Conservation (phyloP, 1,139 yeast genomes). For the Debaryomycetaceae sp. region DNA sequence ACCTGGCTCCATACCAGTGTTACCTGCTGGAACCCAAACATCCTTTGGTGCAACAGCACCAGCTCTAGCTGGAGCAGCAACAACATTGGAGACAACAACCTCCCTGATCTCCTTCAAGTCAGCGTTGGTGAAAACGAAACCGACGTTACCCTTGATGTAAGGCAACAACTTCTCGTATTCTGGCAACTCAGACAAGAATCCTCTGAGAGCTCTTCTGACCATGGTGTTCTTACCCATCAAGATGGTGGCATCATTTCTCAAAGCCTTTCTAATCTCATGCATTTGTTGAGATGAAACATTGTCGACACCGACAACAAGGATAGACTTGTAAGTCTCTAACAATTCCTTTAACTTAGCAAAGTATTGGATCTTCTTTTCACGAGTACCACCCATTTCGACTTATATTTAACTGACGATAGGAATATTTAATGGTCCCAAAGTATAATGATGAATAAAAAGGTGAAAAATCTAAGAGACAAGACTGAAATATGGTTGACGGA, state of each 20-base stretch:
- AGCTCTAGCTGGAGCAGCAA: conserved; percentile 99
- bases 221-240: conserved; percentile 99
- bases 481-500: background rate
- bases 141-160: conserved; percentile 95
- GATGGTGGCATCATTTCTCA: conserved; percentile 92
- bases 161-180: conserved; percentile 95
- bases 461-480: conserved; percentile 8
- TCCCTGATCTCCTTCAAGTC: conserved; percentile 94
- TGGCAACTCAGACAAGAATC: conserved; percentile 89
- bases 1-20: conserved; percentile 99
- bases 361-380: conserved; percentile 96
- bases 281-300: conserved; percentile 99
- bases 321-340: conserved; percentile 94
- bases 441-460: background rate
- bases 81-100: conserved; percentile 82
- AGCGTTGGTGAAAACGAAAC: conserved; percentile 97
- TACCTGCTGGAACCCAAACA: conserved; percentile 97
- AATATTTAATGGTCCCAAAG: conserved; percentile 75
- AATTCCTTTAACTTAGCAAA: conserved; percentile 92
- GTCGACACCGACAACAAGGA: conserved; percentile 98
- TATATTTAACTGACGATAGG: conserved; percentile 73
- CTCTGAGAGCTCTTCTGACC: conserved; percentile 99
- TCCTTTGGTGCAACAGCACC: conserved; percentile 99
- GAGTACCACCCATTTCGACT: conserved; percentile 99
- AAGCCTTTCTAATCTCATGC: conserved; percentile 98